Conservation (phyloP, 306 rosid species). For the Corylus avellana region DNA sequence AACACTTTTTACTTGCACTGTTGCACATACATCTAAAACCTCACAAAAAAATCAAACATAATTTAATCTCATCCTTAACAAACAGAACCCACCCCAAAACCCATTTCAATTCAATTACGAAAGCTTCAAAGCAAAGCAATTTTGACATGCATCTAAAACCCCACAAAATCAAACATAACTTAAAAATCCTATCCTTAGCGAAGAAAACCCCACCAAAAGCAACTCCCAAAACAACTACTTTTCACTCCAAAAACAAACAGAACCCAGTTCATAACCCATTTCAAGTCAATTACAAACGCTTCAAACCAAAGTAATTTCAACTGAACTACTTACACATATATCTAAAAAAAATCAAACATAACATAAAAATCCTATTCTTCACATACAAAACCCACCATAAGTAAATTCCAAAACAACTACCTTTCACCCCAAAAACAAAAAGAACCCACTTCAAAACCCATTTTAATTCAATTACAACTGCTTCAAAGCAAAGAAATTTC, state of each 20-base stretch:
- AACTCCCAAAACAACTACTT: neutral
- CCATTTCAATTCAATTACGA: neutral
- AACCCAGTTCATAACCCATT: too few relatives aligned
- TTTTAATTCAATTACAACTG: neutral
- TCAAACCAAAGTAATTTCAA: neutral
- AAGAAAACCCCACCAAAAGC: neutral
- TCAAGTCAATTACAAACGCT: too few relatives aligned
- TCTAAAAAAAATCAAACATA: neutral
- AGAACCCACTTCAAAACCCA: neutral
- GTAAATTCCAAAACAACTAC: neutral
- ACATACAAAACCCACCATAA: neutral
- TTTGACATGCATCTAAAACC: neutral
- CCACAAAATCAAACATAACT: too few relatives aligned
- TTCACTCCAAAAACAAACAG: neutral
- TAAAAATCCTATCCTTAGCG: neutral
- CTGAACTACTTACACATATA: neutral
- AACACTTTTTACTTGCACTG: neutral
- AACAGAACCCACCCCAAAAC: neutral
- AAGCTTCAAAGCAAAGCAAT: neutral
- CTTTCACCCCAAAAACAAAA: neutral
- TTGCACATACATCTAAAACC: neutral
- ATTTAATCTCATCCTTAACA: neutral
- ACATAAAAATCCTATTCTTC: neutral
- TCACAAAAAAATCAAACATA: too few relatives aligned
- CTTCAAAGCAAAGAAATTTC: neutral